Evolutionary conservation across 176 grass and related monocot species (phyloP).

Genomic region (Oryza rufipogon): DNA sequence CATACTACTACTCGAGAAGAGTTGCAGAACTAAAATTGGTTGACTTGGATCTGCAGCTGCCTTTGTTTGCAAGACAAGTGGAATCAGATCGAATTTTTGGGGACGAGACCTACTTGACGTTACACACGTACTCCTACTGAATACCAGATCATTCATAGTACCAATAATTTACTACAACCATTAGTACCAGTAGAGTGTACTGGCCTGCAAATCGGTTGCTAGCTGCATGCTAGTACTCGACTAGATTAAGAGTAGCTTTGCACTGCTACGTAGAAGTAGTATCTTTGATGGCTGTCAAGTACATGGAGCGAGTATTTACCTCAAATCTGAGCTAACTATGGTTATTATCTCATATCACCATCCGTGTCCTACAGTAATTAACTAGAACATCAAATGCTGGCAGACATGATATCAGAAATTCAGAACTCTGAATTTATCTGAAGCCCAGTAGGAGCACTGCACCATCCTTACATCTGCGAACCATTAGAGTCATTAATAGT

Average conservation of each 20-base stretch:
- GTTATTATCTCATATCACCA: background rate
- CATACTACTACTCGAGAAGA: background rate
- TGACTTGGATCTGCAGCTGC: conserved; percentile 2
- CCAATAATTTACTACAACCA: background rate
- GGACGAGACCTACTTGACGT: conserved; percentile 23
- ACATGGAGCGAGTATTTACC: no score
- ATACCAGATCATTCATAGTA: background rate
- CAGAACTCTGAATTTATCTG: background rate
- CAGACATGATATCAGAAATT: background rate
- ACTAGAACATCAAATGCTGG: background rate
- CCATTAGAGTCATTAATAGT: background rate
- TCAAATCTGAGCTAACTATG: background rate
- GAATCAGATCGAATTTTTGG: conserved; percentile 36
- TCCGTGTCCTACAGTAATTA: background rate
- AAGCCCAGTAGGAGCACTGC: no score
- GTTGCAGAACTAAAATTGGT: background rate
- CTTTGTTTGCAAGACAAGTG: conserved; percentile 30
- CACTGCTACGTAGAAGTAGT: background rate
- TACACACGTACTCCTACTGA: background rate
- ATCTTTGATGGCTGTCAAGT: no score
- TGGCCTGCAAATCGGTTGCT: background rate
- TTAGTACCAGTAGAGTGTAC: background rate
- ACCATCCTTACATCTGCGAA: no score
- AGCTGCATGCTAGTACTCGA: background rate
- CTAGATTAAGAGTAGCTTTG: background rate